phyloP scores from a whole-genome alignment of 257 asterid genomes.

The Phtheirospermum japonicum region DNA sequence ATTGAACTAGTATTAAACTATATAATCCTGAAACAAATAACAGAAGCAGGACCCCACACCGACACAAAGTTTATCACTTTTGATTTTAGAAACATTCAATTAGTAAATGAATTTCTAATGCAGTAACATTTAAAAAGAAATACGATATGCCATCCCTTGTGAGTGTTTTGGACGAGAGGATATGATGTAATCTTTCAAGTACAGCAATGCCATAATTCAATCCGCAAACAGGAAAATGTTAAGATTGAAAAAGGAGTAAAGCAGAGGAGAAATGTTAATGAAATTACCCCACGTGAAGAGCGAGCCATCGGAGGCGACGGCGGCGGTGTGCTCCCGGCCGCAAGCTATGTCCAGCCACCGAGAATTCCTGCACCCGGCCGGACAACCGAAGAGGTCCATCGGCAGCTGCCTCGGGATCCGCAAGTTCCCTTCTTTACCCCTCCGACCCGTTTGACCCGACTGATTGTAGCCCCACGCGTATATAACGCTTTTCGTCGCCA shows the following conservation, averaged over 20 bases:
- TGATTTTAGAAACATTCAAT: slow-evolving; percentile 13
- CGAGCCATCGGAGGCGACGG: slow-evolving; percentile 86
- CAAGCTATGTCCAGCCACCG: slow-evolving; percentile 93
- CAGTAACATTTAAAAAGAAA: background rate
- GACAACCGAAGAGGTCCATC: slow-evolving; percentile 81
- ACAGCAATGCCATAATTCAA: slow-evolving; percentile 3
- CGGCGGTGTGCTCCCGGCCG: slow-evolving; percentile 91
- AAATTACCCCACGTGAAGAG: slow-evolving; percentile 93
- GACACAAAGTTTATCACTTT: slow-evolving; percentile 3
- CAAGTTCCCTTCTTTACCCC: slow-evolving; percentile 47
- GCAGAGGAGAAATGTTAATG: background rate
- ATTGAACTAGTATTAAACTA: too few species aligned
- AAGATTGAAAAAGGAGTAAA: background rate
- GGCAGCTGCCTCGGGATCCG: slow-evolving; percentile 87
- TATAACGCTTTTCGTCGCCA: slow-evolving; percentile 80
- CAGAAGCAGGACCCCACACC: too few species aligned
- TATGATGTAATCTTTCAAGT: background rate
- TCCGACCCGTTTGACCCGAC: slow-evolving; percentile 91
- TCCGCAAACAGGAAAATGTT: slow-evolving; percentile 1
- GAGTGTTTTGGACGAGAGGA: background rate
- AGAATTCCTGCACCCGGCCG: slow-evolving; percentile 54
- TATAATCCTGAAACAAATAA: too few species aligned
- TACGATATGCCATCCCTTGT: background rate
- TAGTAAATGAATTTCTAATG: background rate
- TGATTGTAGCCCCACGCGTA: slow-evolving; percentile 91